Evolutionary conservation across 129 eudicot genomes (phyloP).

Genomic region (Escallonia herrerae): DNA sequence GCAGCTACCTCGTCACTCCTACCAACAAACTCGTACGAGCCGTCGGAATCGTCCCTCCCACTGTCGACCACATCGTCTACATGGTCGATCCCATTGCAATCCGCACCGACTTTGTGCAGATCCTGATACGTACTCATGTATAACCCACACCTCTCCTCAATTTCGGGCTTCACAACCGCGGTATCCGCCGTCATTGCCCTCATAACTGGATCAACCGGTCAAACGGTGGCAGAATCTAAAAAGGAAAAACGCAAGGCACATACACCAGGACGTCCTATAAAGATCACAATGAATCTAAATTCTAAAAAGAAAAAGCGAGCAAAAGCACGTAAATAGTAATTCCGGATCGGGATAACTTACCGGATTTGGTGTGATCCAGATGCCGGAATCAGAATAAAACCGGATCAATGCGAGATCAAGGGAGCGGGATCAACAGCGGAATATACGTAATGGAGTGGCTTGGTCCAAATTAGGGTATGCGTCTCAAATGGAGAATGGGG

Average conservation of each 20-base stretch:
- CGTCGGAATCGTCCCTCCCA: constrained; percentile 35
- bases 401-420: neutral
- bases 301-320: too few relatives aligned
- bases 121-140: constrained; percentile 30
- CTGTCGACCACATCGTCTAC: neutral
- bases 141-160: constrained; percentile 28
- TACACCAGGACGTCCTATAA: too few relatives aligned
- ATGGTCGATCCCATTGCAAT: constrained; percentile 22
- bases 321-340: too few relatives aligned
- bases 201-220: neutral
- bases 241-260: constrained; percentile 2
- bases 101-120: constrained; percentile 24
- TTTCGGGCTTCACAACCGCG: constrained; percentile 29
- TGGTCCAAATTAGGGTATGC: constrained; percentile 16
- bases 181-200: constrained; percentile 38
- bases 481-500: constrained; percentile 14
- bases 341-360: constrained; percentile 14
- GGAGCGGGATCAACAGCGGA: constrained; percentile 19
- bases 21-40: constrained; percentile 37
- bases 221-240: constrained; percentile 29
- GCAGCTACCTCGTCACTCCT: constrained; percentile 21
- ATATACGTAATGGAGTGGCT: constrained; percentile 25
- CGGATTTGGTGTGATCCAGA: constrained; percentile 26
- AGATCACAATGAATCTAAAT: too few relatives aligned
- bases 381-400: constrained; percentile 5